phyloP scores from a whole-genome alignment of 2,329 filamentous ascomycete genomes.

The Diaporthe capsici region DNA sequence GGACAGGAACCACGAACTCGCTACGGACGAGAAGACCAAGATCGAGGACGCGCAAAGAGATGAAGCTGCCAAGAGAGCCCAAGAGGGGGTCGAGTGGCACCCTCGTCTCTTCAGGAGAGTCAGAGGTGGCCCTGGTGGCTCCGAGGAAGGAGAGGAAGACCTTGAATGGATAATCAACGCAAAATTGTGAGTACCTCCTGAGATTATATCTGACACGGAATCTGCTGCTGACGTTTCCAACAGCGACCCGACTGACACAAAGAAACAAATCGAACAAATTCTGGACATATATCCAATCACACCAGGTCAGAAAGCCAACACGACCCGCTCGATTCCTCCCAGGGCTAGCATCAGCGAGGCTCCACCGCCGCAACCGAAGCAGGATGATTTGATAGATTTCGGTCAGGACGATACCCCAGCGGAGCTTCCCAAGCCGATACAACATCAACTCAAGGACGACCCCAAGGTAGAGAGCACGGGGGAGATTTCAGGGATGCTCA shows the following conservation, averaged over 20 bases:
- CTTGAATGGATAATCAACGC: conserved; percentile 97
- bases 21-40: conserved; percentile 96
- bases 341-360: conserved; percentile 48
- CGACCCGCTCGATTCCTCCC: conserved; percentile 70
- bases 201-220: background rate
- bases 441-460: conserved; percentile 29
- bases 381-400: conserved; percentile 70
- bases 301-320: conserved; percentile 76
- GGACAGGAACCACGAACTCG: conserved; percentile 86
- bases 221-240: conserved; percentile 56
- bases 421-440: conserved; percentile 32
- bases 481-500: conserved; percentile 61
- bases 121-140: conserved; percentile 76
- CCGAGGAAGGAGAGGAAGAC: conserved; percentile 87
- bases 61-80: conserved; percentile 84
- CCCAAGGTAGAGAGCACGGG: conserved; percentile 45
- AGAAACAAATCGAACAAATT: conserved; percentile 85
- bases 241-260: conserved; percentile 66
- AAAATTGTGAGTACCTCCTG: conserved; percentile 73
- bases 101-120: conserved; percentile 88
- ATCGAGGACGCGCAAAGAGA: conserved; percentile 94
- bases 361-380: conserved; percentile 35
- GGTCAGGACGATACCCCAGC: conserved; percentile 57
- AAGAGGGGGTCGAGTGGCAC: conserved; percentile 88
- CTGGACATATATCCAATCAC: conserved; percentile 88